Evolutionary conservation across 257 asterid species (phyloP).

Genomic region (Verbascum thapsus): DNA sequence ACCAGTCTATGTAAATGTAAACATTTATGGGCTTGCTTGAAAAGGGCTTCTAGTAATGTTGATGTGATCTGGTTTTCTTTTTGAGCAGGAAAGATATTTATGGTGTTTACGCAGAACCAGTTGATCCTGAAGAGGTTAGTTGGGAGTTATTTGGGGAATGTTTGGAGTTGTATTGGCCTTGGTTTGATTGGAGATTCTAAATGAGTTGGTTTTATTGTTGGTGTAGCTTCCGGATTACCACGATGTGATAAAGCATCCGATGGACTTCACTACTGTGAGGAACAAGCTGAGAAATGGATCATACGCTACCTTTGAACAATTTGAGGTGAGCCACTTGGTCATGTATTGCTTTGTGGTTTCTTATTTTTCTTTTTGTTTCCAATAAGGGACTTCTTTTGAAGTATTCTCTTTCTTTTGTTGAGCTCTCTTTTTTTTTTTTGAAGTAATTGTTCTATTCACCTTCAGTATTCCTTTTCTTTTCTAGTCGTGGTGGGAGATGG

Average conservation of each 20-base stretch:
- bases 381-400: slow-evolving; percentile 6
- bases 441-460: background rate
- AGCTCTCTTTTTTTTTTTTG: background rate
- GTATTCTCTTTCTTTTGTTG: background rate
- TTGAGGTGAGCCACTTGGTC: slow-evolving; percentile 54
- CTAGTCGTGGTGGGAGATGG: background rate
- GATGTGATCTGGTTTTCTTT: slow-evolving; percentile 36
- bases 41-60: slow-evolving; percentile 21
- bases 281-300: slow-evolving; percentile 74
- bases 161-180: slow-evolving; percentile 18
- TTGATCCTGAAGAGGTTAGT: slow-evolving; percentile 97
- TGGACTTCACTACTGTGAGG: slow-evolving; percentile 97
- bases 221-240: slow-evolving; percentile 96
- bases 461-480: background rate
- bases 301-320: slow-evolving; percentile 72
- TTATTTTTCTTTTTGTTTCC: background rate
- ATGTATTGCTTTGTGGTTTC: background rate
- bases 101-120: slow-evolving; percentile 96
- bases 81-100: slow-evolving; percentile 91
- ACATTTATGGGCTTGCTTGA: slow-evolving; percentile 11
- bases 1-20: slow-evolving; percentile 25
- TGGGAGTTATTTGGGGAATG: slow-evolving; percentile 6
- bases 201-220: slow-evolving; percentile 23
- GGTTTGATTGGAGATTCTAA: slow-evolving; percentile 20
- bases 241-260: slow-evolving; percentile 86